Conservation (phyloP, 2,329 filamentous ascomycete species). For the Neoarthrinium moseri region DNA sequence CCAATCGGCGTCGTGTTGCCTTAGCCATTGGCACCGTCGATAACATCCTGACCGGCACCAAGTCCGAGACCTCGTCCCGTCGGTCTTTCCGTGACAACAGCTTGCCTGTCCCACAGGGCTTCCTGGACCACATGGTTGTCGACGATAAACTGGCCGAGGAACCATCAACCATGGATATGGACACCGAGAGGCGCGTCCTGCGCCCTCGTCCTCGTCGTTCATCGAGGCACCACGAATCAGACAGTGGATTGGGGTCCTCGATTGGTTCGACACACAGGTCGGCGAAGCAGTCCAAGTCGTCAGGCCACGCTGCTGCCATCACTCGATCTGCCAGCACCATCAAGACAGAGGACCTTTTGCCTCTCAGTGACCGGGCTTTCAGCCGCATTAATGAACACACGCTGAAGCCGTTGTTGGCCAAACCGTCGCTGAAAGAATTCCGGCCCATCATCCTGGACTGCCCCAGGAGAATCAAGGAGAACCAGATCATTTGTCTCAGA, state of each 20-base stretch:
- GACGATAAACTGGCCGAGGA: conserved; percentile 46
- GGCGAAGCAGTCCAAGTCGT: conserved; percentile 39
- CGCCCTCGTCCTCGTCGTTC: conserved; percentile 55
- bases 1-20: conserved; percentile 67
- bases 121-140: conserved; percentile 56
- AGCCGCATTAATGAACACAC: conserved; percentile 79
- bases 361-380: conserved; percentile 67
- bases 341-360: conserved; percentile 46
- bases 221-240: conserved; percentile 70
- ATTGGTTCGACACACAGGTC: conserved; percentile 62
- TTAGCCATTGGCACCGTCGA: conserved; percentile 66
- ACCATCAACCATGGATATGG: conserved; percentile 19
- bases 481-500: conserved; percentile 85
- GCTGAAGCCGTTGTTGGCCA: conserved; percentile 73
- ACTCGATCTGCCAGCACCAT: conserved; percentile 56
- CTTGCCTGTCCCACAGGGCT: conserved; percentile 57
- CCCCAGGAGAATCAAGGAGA: conserved; percentile 75
- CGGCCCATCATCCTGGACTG: conserved; percentile 76
- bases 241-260: conserved; percentile 86
- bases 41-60: conserved; percentile 52
- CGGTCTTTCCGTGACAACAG: conserved; percentile 53
- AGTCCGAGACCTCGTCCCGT: conserved; percentile 34
- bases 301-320: conserved; percentile 53
- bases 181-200: conserved; percentile 47
- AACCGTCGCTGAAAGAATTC: conserved; percentile 74